Evolutionary conservation across 2,329 filamentous ascomycete genomes (phyloP).

Genomic region (Teratosphaeria zuluensis): DNA sequence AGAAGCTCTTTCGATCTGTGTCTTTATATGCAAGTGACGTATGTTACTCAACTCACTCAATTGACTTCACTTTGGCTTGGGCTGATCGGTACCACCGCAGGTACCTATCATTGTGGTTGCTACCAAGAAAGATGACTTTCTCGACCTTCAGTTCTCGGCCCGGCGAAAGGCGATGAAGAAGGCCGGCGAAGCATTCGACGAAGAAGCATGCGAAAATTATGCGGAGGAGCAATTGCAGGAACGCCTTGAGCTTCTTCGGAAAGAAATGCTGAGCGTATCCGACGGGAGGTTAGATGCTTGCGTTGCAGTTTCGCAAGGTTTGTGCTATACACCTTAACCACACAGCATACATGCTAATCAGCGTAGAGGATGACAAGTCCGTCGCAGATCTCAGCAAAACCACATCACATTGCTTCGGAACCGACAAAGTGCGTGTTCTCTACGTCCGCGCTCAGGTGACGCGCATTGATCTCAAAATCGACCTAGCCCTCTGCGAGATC

Average conservation of each 20-base stretch:
- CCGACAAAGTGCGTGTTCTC: conserved; percentile 26
- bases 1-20: conserved; percentile 24
- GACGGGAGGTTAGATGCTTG: conserved; percentile 18
- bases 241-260: conserved; percentile 13
- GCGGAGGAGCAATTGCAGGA: conserved; percentile 17
- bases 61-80: neutral
- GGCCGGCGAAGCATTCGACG: conserved; percentile 10
- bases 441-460: conserved; percentile 26
- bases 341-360: neutral
- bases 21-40: conserved; percentile 21
- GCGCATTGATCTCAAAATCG: conserved; percentile 27
- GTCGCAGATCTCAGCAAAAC: conserved; percentile 21
- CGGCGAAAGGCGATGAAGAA: conserved; percentile 12
- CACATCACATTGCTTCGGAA: conserved; percentile 23
- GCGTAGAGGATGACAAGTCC: conserved; percentile 21
- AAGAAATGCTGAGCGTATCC: conserved; percentile 15
- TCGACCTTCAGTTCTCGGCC: conserved; percentile 15
- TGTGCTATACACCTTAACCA: neutral
- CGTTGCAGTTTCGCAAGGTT: conserved; percentile 18
- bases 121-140: conserved; percentile 27
- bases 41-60: neutral
- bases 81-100: too few relatives aligned
- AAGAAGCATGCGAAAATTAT: conserved; percentile 15
- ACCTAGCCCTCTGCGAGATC: conserved; percentile 25
- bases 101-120: conserved; percentile 26